Conservation (phyloP, 257 asterid species). For the Voacanga thouarsii region DNA sequence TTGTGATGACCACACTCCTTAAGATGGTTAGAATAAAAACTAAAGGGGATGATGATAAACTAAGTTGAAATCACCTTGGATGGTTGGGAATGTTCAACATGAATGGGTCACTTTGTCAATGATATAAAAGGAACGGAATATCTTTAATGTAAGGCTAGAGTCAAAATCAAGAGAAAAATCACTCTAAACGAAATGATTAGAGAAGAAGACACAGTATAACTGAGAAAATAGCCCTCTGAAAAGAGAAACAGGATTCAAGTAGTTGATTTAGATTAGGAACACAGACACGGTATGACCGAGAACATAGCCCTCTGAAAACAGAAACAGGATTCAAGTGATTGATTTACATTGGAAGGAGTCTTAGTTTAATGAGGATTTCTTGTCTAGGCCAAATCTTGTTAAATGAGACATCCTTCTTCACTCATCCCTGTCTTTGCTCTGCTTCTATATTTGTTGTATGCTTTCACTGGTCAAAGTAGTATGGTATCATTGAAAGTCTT, state of each 20-base stretch:
- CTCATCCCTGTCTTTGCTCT: not conserved
- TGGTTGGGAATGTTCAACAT: not conserved
- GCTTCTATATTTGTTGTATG: not conserved
- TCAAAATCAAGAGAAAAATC: not conserved
- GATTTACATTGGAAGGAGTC: not conserved
- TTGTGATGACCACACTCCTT: not conserved
- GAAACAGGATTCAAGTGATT: not conserved
- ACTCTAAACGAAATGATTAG: not conserved
- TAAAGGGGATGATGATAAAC: not conserved
- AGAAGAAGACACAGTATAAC: not conserved
- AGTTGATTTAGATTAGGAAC: not conserved
- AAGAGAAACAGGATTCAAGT: not conserved
- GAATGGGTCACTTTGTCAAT: not conserved
- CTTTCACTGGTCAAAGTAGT: not conserved
- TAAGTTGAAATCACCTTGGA: not conserved
- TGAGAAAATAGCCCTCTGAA: not conserved
- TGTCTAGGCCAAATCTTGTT: not conserved
- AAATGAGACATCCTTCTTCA: not conserved
- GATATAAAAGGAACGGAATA: not conserved
- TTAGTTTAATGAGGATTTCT: not conserved
- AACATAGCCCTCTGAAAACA: not conserved
- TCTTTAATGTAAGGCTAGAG: not conserved
- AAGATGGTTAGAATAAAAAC: not conserved
- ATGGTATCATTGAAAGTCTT: not conserved
- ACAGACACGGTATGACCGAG: not conserved